Conservation (phyloP, 2,329 filamentous ascomycete genomes). For the Boeremia lycopersici region DNA sequence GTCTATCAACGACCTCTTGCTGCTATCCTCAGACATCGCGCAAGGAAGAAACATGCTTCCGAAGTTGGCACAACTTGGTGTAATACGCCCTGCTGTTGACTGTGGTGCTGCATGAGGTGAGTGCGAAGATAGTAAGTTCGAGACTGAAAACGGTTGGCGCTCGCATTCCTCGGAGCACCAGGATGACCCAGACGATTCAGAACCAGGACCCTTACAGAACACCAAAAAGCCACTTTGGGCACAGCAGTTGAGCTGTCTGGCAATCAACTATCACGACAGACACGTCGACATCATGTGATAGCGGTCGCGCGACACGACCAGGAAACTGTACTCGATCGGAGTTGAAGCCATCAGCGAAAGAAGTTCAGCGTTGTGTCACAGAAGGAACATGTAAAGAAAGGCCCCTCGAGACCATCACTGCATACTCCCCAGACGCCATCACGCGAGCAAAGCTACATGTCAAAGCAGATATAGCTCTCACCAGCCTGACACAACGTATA, state of each 20-base stretch:
- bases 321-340: background rate
- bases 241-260: background rate
- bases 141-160: conserved; percentile 7
- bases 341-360: background rate
- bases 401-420: background rate
- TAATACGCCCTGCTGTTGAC: background rate
- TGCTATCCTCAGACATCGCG: background rate
- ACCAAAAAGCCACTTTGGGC: background rate
- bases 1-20: background rate
- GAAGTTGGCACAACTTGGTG: background rate
- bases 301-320: background rate
- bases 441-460: background rate
- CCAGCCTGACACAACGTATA: background rate
- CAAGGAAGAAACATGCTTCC: background rate
- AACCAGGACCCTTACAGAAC: background rate
- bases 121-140: background rate
- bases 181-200: background rate
- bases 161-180: conserved; percentile 7
- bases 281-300: conserved; percentile 1
- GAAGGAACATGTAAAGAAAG: background rate
- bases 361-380: background rate
- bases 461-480: background rate
- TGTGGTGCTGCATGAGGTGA: conserved; percentile 2
- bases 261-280: background rate
- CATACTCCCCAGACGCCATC: background rate